These are phyloP conservation scores for Phytopythium mirpurense DNA, from an alignment of 352 stramenopile species.

Conservation along the genomic window DNA sequence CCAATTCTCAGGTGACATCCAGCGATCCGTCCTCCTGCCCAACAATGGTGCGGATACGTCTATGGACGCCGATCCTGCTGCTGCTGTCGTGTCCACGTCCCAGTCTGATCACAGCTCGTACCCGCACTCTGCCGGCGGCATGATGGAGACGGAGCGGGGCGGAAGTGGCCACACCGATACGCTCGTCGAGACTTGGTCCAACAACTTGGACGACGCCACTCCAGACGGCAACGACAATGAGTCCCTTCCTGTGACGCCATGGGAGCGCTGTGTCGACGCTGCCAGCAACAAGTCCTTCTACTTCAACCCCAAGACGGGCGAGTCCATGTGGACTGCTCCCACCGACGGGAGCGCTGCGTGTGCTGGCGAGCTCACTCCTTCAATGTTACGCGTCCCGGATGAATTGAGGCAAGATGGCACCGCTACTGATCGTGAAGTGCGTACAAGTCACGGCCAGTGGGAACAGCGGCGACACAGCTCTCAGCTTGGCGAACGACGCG, in stretches of 20 bases:
- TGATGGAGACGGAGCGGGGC: too few relatives aligned
- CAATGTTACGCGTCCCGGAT: not conserved
- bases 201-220: not conserved
- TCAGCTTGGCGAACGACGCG: slow-evolving; percentile 14
- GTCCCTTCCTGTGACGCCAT: slow-evolving; percentile 17
- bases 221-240: not conserved
- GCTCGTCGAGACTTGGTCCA: too few relatives aligned
- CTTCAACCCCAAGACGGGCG: slow-evolving; percentile 29
- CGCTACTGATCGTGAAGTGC: not conserved
- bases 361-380: not conserved
- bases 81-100: too few relatives aligned
- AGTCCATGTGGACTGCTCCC: slow-evolving; percentile 39
- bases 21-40: too few relatives aligned
- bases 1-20: too few relatives aligned
- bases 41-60: too few relatives aligned
- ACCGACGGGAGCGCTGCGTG: slow-evolving; percentile 4
- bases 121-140: too few relatives aligned
- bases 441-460: slow-evolving; percentile 6
- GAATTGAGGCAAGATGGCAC: slow-evolving; percentile 13
- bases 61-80: too few relatives aligned
- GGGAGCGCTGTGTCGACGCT: slow-evolving; percentile 51
- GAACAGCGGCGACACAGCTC: slow-evolving; percentile 18
- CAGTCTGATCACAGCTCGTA: too few relatives aligned
- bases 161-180: too few relatives aligned
- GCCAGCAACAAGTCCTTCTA: slow-evolving; percentile 51